Evolutionary conservation across 768 basidiomycete species (phyloP).

Genomic region (Naganishia friedmannii): DNA sequence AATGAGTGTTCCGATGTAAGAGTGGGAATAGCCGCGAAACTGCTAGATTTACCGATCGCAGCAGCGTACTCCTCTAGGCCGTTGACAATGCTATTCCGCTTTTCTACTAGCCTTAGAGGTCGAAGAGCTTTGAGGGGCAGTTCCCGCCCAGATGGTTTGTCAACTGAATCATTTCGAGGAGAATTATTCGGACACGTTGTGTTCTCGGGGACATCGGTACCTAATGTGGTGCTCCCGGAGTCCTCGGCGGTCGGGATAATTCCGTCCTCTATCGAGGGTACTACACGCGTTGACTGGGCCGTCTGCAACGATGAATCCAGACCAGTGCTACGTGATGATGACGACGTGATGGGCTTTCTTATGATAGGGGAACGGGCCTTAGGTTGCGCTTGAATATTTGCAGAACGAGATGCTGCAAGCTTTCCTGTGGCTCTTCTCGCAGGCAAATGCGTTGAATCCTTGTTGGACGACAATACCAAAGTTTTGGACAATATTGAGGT

Average conservation of each 20-base stretch:
- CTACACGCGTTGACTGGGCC: neutral
- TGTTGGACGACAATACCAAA: neutral
- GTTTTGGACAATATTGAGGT: neutral
- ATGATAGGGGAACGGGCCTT: neutral
- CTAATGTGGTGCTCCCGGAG: neutral
- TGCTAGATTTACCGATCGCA: neutral
- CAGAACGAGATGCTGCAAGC: neutral
- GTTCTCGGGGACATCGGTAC: neutral
- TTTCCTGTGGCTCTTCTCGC: neutral
- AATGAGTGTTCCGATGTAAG: neutral
- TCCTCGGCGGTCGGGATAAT: neutral
- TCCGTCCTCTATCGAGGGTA: neutral
- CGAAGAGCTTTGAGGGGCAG: constrained; percentile 11
- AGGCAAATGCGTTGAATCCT: no score
- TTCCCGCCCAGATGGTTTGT: neutral
- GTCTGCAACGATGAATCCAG: neutral
- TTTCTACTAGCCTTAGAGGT: constrained; percentile 19
- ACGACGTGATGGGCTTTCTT: neutral
- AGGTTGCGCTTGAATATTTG: neutral
- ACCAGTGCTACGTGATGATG: neutral
- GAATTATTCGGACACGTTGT: neutral
- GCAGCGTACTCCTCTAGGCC: neutral
- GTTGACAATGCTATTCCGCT: constrained; percentile 12
- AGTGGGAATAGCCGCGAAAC: neutral
- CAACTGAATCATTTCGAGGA: neutral